Evolutionary conservation across 1,139 yeast genomes (phyloP), one percentile per base, ranked within the genome.

Genomic region (Hemisphaericaspora xylofermentans): DNA sequence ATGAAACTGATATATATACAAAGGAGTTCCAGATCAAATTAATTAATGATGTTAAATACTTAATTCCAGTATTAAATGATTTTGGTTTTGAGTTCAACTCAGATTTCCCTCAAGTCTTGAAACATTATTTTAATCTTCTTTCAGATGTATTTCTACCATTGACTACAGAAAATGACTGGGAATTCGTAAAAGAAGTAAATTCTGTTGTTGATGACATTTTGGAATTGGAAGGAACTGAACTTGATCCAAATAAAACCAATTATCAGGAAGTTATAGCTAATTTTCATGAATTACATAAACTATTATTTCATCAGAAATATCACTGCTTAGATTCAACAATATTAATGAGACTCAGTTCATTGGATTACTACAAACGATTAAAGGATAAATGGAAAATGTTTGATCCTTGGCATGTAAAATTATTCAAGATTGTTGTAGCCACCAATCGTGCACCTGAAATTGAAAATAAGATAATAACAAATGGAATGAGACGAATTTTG

Each of bases 11-110:
- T 2, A 30, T 35, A 6, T 52, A 48, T 33, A 46, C 58, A 1
- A 43, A 35, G 16, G 49, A 46, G 12, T 58, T 54, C 17, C 60
- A 49, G 36, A 18, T 36, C 5, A 47, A 52, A 10, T 14, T 40
- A n/a, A 36, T 43, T 13, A 37, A 48, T 10, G 54, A 53, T 21
- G 43, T 63, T 31, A 45, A 46, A 17, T 51, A 57, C n/a, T 54
- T 68, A 3, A 46, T 68, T 1, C 66, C 68, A 0, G 55, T 64
- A 21, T 46, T 70, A 18, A 58, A 58, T 35, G 74, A 67, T 28
- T 61, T 59, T 37, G 51, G 53, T 10, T 53, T 64, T 28, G 50
- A 54, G 25, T 64, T 70, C 39, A 59, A 61, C 36, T 41, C 52
- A 0, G 37, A 44, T 2, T 68, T 63, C 40, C 63, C 63, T 2